phyloP scores from a whole-genome alignment of 768 basidiomycete species.

The Amanita rubescens region DNA sequence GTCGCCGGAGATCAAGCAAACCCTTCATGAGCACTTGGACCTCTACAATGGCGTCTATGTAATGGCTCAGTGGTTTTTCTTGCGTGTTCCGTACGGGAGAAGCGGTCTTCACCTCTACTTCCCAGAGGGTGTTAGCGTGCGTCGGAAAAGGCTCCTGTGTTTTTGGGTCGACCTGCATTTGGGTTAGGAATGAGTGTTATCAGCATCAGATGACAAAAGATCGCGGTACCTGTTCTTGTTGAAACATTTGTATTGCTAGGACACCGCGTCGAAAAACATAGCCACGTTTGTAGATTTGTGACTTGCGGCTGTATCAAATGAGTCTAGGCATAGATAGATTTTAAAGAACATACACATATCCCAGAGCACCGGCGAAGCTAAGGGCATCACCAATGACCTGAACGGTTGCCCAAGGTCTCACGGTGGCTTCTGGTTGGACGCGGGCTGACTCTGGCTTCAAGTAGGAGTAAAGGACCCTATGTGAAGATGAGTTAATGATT shows the following conservation, averaged over 20 bases:
- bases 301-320: constrained; percentile 40
- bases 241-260: constrained; percentile 75
- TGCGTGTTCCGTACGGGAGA: constrained; percentile 71
- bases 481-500: neutral
- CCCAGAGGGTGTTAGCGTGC: constrained; percentile 78
- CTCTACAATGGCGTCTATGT: constrained; percentile 71
- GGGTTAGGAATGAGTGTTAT: neutral
- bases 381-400: constrained; percentile 75
- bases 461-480: constrained; percentile 72
- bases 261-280: constrained; percentile 67
- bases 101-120: constrained; percentile 83
- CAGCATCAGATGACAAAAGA: neutral
- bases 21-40: constrained; percentile 84
- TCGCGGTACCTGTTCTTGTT: constrained; percentile 65
- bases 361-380: constrained; percentile 73
- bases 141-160: constrained; percentile 71
- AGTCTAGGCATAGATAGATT: neutral
- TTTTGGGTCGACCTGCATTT: constrained; percentile 57
- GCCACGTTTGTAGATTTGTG: constrained; percentile 77
- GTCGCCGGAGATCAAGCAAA: constrained; percentile 65
- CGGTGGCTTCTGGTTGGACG: constrained; percentile 80
- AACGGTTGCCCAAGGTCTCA: constrained; percentile 77
- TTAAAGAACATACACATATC: constrained; percentile 53
- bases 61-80: constrained; percentile 62
- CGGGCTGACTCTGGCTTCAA: constrained; percentile 80